A percentile compares a stretch with the other conserved stretches of the same genome.
These are phyloP conservation scores for Tylopilus sp. DNA, from an alignment of 768 basidiomycete genomes.

Conservation along the genomic window DNA sequence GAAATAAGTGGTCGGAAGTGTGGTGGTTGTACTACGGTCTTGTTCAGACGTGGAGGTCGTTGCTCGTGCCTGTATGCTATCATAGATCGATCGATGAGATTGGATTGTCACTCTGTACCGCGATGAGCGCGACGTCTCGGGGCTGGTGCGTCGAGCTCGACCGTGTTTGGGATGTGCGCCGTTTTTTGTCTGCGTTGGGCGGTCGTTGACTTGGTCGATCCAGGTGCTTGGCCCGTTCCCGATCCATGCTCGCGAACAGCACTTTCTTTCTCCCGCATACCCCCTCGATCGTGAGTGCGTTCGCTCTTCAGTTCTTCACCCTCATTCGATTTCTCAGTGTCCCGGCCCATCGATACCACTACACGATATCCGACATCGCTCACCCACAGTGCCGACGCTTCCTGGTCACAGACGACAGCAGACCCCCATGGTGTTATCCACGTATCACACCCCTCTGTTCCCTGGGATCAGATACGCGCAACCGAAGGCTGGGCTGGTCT, in stretches of 20 bases:
- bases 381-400: constrained; percentile 39
- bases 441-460: constrained; percentile 64
- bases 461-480: constrained; percentile 64
- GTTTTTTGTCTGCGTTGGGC: neutral
- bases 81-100: neutral
- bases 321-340: constrained; percentile 7
- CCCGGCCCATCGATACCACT: constrained; percentile 9
- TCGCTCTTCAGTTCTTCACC: neutral
- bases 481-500: constrained; percentile 86
- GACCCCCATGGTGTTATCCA: constrained; percentile 45
- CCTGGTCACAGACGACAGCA: constrained; percentile 50
- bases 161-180: constrained; percentile 28
- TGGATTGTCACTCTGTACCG: neutral
- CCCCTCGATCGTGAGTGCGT: constrained; percentile 56
- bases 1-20: constrained; percentile 44
- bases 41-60: constrained; percentile 1
- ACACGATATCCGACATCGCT: constrained; percentile 58
- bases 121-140: constrained; percentile 5
- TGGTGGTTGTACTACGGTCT: neutral
- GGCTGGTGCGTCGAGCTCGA: constrained; percentile 26
- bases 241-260: constrained; percentile 79
- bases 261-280: constrained; percentile 75
- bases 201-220: neutral
- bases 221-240: constrained; percentile 84
- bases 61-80: constrained; percentile 4